phyloP scores from a whole-genome alignment of 2,329 filamentous ascomycete genomes.

The Fusarium sterilihyphosum region DNA sequence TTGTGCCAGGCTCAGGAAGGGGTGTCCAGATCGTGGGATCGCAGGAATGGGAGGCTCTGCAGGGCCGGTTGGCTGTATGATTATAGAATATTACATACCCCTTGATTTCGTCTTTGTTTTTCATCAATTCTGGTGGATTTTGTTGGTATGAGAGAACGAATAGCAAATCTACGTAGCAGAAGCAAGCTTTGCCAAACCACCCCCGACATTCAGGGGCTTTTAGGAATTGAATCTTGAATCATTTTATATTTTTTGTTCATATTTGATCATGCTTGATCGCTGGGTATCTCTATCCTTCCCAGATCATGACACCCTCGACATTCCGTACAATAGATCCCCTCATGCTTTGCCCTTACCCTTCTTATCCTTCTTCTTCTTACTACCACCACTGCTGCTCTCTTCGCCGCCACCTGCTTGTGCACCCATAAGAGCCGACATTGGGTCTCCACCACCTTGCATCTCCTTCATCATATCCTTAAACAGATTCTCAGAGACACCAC shows the following conservation, averaged over 20 bases:
- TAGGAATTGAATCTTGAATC: slow-evolving; percentile 20
- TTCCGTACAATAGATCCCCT: not conserved
- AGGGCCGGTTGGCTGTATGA: slow-evolving; percentile 52
- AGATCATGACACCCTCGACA: slow-evolving; percentile 15
- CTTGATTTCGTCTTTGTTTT: slow-evolving; percentile 23
- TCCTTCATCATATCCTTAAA: slow-evolving; percentile 97
- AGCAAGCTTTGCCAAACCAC: slow-evolving; percentile 25
- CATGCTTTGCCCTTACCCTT: slow-evolving; percentile 55
- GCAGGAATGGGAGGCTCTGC: slow-evolving; percentile 65
- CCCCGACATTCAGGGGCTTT: not conserved
- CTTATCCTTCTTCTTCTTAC: slow-evolving; percentile 60
- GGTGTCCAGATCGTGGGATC: slow-evolving; percentile 64
- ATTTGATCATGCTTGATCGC: slow-evolving; percentile 25
- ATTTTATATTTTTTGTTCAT: slow-evolving; percentile 29
- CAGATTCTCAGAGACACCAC: slow-evolving; percentile 92
- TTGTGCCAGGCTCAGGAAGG: slow-evolving; percentile 49
- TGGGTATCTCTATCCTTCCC: slow-evolving; percentile 34
- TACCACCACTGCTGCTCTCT: slow-evolving; percentile 43
- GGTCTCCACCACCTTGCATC: slow-evolving; percentile 70
- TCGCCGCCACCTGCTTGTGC: slow-evolving; percentile 46
- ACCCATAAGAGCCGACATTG: slow-evolving; percentile 57
- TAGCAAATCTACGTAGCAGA: slow-evolving; percentile 22
- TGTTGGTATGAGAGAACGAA: slow-evolving; percentile 28
- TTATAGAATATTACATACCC: slow-evolving; percentile 42
- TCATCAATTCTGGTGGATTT: slow-evolving; percentile 18